Conservation (phyloP, 164 flowering plant genomes). For the Santalum album region DNA sequence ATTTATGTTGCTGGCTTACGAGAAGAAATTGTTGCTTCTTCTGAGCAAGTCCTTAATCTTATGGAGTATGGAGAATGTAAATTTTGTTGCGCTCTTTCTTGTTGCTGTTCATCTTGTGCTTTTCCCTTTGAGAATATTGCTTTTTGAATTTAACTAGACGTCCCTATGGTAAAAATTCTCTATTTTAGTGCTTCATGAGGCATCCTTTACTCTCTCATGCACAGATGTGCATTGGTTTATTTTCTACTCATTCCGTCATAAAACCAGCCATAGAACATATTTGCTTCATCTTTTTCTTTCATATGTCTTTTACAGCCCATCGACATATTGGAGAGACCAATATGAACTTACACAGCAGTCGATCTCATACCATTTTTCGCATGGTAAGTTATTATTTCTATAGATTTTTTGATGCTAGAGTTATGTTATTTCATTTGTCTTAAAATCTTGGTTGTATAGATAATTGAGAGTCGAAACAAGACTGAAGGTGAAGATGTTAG, state of each 20-base stretch:
- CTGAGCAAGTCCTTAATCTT: slow-evolving; percentile 83
- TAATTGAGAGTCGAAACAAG: slow-evolving; percentile 87
- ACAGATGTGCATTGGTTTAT: no score
- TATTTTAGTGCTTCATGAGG: not conserved
- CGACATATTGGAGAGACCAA: slow-evolving; percentile 98
- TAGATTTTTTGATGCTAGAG: not conserved
- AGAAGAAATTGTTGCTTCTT: slow-evolving; percentile 90
- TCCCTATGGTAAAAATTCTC: not conserved
- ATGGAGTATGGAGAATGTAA: slow-evolving; percentile 94
- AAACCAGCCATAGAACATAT: no score
- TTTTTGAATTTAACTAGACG: not conserved
- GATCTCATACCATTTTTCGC: slow-evolving; percentile 96
- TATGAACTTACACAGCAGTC: slow-evolving; percentile 86
- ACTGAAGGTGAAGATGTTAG: slow-evolving; percentile 46
- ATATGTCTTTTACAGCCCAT: slow-evolving; percentile 74
- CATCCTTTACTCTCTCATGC: no score
- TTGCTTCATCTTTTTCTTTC: not conserved
- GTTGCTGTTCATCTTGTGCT: not conserved
- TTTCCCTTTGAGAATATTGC: not conserved
- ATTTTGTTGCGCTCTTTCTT: not conserved
- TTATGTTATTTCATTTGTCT: slow-evolving; percentile 1
- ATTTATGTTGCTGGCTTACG: slow-evolving; percentile 94
- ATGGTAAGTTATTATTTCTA: slow-evolving; percentile 48
- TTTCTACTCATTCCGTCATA: no score
- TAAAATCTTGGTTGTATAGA: slow-evolving; percentile 29